A percentile compares a stretch with the other conserved stretches of the same genome.
phyloP scores from a whole-genome alignment of 192 early-diverging fungal species.

The Cetraspora pellucida region DNA sequence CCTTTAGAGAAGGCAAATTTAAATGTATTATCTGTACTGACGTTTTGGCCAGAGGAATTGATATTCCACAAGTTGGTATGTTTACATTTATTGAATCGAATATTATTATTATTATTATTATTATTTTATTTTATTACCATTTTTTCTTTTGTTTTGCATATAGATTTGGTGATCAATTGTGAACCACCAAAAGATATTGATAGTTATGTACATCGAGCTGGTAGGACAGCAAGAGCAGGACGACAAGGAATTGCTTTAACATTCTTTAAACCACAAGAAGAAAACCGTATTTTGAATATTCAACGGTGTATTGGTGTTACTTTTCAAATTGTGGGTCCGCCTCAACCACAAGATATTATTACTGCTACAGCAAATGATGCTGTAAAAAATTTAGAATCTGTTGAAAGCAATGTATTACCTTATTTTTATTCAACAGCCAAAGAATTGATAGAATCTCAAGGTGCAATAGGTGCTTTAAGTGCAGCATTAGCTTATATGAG shows the following conservation, averaged over 20 bases:
- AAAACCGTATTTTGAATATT: conserved; percentile 80
- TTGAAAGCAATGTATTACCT: conserved; percentile 73
- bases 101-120: not conserved
- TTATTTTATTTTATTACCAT: not conserved
- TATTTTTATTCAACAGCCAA: conserved; percentile 79
- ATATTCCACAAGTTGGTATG: conserved; percentile 83
- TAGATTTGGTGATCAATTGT: conserved; percentile 93
- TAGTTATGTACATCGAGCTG: conserved; percentile 93
- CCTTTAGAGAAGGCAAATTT: conserved; percentile 85
- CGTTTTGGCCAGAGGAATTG: conserved; percentile 92
- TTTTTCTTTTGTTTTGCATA: not conserved
- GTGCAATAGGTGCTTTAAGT: conserved; percentile 73
- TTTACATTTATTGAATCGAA: not conserved
- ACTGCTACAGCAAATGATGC: conserved; percentile 75
- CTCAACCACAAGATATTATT: conserved; percentile 90
- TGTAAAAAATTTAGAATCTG: conserved; percentile 66
- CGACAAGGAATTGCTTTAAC: conserved; percentile 88
- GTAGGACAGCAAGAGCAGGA: conserved; percentile 92
- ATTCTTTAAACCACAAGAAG: conserved; percentile 88
- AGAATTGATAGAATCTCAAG: conserved; percentile 68
- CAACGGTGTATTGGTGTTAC: conserved; percentile 75
- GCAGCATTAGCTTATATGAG: conserved; percentile 89
- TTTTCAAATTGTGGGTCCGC: conserved; percentile 79
- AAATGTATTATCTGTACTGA: conserved; percentile 90
- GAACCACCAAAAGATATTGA: conserved; percentile 94